phyloP scores from a whole-genome alignment of 2,329 filamentous ascomycete genomes.

The Arthroderma sp. region DNA sequence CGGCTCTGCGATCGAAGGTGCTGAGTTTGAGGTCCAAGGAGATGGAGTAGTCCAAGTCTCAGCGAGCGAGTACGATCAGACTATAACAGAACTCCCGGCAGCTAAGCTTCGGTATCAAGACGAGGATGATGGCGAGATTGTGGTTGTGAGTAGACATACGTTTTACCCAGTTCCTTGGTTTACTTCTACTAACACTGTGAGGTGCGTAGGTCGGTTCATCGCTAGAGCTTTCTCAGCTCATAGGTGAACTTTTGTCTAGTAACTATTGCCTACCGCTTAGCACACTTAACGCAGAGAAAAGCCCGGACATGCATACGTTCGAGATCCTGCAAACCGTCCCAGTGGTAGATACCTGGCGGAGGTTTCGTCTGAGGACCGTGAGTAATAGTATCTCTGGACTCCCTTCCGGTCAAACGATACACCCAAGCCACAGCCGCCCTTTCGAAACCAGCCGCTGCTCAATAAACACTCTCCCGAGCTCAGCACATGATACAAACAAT shows the following conservation, averaged over 20 bases:
- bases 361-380: conserved; percentile 18
- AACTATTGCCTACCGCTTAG: background rate
- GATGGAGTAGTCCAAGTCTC: conserved; percentile 32
- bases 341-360: conserved; percentile 30
- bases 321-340: conserved; percentile 34
- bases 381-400: background rate
- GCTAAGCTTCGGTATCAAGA: conserved; percentile 36
- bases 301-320: conserved; percentile 33
- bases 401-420: background rate
- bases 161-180: background rate
- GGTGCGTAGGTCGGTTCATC: conserved; percentile 34
- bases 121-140: conserved; percentile 36
- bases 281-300: background rate
- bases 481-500: background rate
- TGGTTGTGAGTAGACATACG: conserved; percentile 29
- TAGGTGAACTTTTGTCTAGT: conserved; percentile 31
- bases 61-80: conserved; percentile 32
- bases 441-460: background rate
- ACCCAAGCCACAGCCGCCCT: background rate
- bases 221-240: conserved; percentile 35
- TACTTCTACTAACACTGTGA: background rate
- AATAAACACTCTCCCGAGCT: background rate
- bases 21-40: conserved; percentile 9
- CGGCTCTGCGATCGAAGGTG: background rate
- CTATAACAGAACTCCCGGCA: conserved; percentile 30